Evolutionary conservation across 2,329 filamentous ascomycete species (phyloP), one percentile per base, ranked within the genome.

Genomic region (Atkinsonella texensis): DNA sequence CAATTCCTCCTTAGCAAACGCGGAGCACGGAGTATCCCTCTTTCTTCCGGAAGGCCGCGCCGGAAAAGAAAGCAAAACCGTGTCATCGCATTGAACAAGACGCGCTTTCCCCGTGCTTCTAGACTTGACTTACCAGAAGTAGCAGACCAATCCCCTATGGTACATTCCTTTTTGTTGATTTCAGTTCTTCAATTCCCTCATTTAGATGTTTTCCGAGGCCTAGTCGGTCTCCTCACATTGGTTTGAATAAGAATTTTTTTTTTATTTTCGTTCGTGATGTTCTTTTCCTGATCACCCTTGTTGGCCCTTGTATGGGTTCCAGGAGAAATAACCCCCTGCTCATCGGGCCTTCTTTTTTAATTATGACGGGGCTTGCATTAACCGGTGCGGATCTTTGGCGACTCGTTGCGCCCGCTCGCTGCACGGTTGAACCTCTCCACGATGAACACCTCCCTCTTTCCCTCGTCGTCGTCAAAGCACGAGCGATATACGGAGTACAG

Each of bases 341-440:
- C 42, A 46, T 52, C 51, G 51, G 51, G 15, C 47, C 51, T 52
- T 49, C 47, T 49, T 41, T 35, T 15, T 9, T 28, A 13, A 39
- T 11, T 9, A 33, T 18, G 17, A 44, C 32, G 20, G 32, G 32
- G 23, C 46, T 49, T 49, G 46, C 20, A 31, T 52, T 48, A 45
- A 44, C 20, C 15, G 39, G 18, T 15, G 45, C 35, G 15, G 28
- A 33, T 32, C 44, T 33, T 15, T 10, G 35, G 5, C 35, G 35
- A 38, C 35, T 13, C 35, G 11, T 38, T 38, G 35, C 35, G 35
- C 35, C 1, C 35, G 35, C 15, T 38, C 2, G 35, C 35, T 38
- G 35, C 20, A 23, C 20, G 20, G 20, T 12, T 38, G 35, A 6
- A 38, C 35, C 35, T 38, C 35, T 38, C 11, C 35, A 2, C 35